These are phyloP conservation scores for Coniochaeta ligniaria DNA, from an alignment of 2,329 filamentous ascomycete genomes.

Conservation along the genomic window DNA sequence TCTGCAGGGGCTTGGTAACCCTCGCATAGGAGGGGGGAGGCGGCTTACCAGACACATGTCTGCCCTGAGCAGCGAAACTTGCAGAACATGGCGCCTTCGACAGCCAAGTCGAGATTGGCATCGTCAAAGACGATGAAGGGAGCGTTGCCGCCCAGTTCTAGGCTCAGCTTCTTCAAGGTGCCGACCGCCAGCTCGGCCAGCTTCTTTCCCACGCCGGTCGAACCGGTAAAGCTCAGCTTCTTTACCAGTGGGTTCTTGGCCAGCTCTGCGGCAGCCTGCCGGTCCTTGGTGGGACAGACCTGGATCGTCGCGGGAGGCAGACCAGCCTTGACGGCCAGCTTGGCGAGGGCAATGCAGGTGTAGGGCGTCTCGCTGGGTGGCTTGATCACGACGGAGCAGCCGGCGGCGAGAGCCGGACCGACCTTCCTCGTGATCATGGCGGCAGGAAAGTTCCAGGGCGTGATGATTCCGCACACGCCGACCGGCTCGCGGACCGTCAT, in stretches of 20 bases:
- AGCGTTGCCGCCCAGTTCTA: conserved; percentile 62
- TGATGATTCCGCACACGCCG: conserved; percentile 60
- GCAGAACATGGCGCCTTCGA: conserved; percentile 37
- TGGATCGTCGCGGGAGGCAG: conserved; percentile 57
- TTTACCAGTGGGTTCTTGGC: conserved; percentile 4
- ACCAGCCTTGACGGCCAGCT: conserved; percentile 57
- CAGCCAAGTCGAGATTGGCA: conserved; percentile 52
- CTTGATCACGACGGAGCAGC: conserved; percentile 65
- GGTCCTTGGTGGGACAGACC: conserved; percentile 4
- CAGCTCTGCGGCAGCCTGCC: conserved; percentile 3
- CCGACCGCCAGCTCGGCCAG: conserved; percentile 50
- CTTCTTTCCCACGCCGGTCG: conserved; percentile 50
- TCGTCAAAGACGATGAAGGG: conserved; percentile 56
- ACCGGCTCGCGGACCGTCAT: conserved; percentile 60
- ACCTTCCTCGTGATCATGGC: conserved; percentile 41
- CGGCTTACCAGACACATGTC: conserved; percentile 50
- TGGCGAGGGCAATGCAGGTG: conserved; percentile 57
- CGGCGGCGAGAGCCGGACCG: conserved; percentile 53
- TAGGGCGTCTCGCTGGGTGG: conserved; percentile 65
- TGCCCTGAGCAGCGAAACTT: conserved; percentile 36
- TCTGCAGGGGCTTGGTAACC: too few species aligned
- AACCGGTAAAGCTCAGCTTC: conserved; percentile 62
- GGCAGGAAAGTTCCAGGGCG: conserved; percentile 57
- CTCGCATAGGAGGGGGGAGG: too few species aligned
- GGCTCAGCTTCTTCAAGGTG: conserved; percentile 54